Base-by-base conservation (phyloP, 2,329 filamentous ascomycete species). In the Phialophora tarda region DNA sequence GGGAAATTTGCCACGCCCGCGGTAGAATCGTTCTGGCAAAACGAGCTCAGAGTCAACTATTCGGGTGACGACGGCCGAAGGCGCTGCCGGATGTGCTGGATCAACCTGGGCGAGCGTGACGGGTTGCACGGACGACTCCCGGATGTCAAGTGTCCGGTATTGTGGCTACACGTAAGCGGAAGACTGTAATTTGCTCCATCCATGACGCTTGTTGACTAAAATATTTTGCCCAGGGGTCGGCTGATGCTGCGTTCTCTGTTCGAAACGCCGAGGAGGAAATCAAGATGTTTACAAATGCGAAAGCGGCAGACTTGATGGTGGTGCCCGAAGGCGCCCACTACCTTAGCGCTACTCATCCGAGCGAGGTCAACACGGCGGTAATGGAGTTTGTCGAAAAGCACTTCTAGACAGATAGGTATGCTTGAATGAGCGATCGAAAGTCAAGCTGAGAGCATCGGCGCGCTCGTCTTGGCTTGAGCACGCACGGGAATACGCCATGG, bases 281-380 rank as follows among this genome's bases (percentile, higher is more conserved):
- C 61, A 75, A 79, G 70, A 69, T 81, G 41, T 85, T 86, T 63
- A 77, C 72, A 0, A 79, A 78, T 60, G 80, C 78, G 2, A 72
- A 73, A 2, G 79, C 83, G 67, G 80, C 80, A 7, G 75, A 75
- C 58, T 65, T 85, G 62, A 73, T 78, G 48, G 75, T 78, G 38
- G 73, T 85, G 1, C 74, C 84, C 34, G 82, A 77, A 8, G 83
- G 82, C 1, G 76, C 80, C 61, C 83, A 85, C 72, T 85, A 83
- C 67, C 73, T 85, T 65, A 82, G 78, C 64, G 79, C 76, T 10
- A 80, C 79, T 3, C 78, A 83, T 73, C 80, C 81, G 1, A 73
- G 75, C 8, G 79, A 82, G 64, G 80, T 85, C 38, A 7, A 17
- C 38, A 3, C 38, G 6, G 38, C 38, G 38, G 38, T 41, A 17